Evolutionary conservation across 164 flowering plant species (phyloP), one percentile per base, ranked within the genome.

Genomic region (Aristolochia fimbriata): DNA sequence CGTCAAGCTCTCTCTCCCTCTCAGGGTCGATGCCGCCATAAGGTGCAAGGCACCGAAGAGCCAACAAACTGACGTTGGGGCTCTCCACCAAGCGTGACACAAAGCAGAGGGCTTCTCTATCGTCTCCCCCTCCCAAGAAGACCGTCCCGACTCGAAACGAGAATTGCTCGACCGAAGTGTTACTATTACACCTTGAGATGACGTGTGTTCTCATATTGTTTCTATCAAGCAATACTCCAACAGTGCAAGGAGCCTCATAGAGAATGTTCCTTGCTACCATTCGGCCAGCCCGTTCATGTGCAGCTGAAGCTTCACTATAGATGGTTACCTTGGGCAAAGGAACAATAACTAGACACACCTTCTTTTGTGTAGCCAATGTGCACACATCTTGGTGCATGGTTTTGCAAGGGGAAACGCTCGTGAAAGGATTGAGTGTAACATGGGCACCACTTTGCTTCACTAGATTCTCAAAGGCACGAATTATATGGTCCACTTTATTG

Each of bases 61-160:
- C 91, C 0, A 84, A 79, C 15, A 88, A 80, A 27, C 69, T 86
- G 12, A 88, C 78, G 14, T 83, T 83, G 0, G 84, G 82, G 62
- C 83, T 88, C 12, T 73, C 63, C 0, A 88, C 78, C 15, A 86
- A 69, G 0, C 83, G 76, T 0, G 80, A 70, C 0, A 84, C 82
- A 45, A 72, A 86, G 51, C 86, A 81, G 3, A 88, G 65, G 8
- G 91, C 91, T 62, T 88, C 96, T 11, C 93, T 60, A 45, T 88
- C 96, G 51, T 88, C 91, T 56, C 71, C 77, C 19, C 96, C 96
- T 0, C 91, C 91, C 2, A 88, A 80, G 80, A 88, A 88, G 24
- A 88, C 77, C 8, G 81, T 76, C 0, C 80, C 87, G 8, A 77
- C 79, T 1, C 68, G 68, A 33, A n/a, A 47, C 0, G 55, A 11